A percentile compares a stretch with the other conserved stretches of the same genome.
Evolutionary conservation across 2,329 filamentous ascomycete genomes (phyloP).

Genomic region (Colletotrichum sansevieriae): DNA sequence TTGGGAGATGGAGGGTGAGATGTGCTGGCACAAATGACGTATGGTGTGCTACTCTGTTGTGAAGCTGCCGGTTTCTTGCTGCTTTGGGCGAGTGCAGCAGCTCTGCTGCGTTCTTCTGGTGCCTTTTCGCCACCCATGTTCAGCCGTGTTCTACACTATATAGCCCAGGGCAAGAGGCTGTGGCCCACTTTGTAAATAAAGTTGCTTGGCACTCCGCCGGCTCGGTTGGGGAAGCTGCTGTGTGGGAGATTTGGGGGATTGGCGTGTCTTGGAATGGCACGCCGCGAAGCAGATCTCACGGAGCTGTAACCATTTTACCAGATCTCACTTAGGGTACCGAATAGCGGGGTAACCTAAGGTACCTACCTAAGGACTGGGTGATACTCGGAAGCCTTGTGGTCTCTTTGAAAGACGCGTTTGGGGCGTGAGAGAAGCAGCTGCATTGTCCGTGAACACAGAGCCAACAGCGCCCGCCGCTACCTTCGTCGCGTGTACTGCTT

Average conservation of each 20-base stretch:
- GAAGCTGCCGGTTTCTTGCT: slow-evolving; percentile 23
- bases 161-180: background rate
- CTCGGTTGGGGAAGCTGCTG: slow-evolving; percentile 29
- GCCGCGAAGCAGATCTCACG: slow-evolving; percentile 36
- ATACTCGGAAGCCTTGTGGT: background rate
- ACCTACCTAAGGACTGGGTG: slow-evolving; percentile 6
- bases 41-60: slow-evolving; percentile 24
- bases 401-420: background rate
- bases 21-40: slow-evolving; percentile 40
- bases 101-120: slow-evolving; percentile 14
- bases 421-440: slow-evolving; percentile 7
- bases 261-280: slow-evolving; percentile 37
- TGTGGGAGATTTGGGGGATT: slow-evolving; percentile 2
- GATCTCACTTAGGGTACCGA: slow-evolving; percentile 17
- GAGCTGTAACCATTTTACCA: slow-evolving; percentile 5
- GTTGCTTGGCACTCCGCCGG: slow-evolving; percentile 41
- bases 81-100: slow-evolving; percentile 11
- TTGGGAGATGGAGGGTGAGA: slow-evolving; percentile 21
- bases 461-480: background rate
- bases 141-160: too few relatives aligned
- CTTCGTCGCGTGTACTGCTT: background rate
- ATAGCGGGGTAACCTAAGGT: background rate
- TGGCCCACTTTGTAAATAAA: slow-evolving; percentile 37
- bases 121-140: too few relatives aligned
- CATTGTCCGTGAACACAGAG: background rate